phyloP scores from a whole-genome alignment of 805 yeast genomes.

The Saturnispora diversa region DNA sequence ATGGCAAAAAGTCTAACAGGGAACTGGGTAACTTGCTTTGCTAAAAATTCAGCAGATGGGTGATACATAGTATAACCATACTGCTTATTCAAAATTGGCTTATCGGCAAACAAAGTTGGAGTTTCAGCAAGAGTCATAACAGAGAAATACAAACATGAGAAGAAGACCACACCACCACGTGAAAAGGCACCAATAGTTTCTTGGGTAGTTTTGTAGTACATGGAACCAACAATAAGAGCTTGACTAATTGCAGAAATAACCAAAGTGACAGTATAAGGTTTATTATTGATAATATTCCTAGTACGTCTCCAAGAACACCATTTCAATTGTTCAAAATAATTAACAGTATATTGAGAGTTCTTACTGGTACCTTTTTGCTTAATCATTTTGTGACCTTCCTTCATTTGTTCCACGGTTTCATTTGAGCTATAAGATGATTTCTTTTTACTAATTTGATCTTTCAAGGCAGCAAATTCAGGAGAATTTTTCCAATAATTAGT shows the following conservation, averaged over 20 bases:
- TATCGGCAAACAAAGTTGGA: slow-evolving; percentile 47
- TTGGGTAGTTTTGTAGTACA: slow-evolving; percentile 22
- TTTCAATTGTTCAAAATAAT: slow-evolving; percentile 42
- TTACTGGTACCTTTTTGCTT: slow-evolving; percentile 35
- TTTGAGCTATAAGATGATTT: slow-evolving; percentile 25
- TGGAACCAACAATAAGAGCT: slow-evolving; percentile 53
- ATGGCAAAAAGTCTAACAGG: slow-evolving; percentile 49
- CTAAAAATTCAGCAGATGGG: slow-evolving; percentile 58
- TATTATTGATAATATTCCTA: slow-evolving; percentile 48
- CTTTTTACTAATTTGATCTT: slow-evolving; percentile 31
- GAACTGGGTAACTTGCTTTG: slow-evolving; percentile 46
- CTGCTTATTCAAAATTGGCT: slow-evolving; percentile 58
- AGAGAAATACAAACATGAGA: slow-evolving; percentile 51
- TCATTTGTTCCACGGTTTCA: slow-evolving; percentile 28
- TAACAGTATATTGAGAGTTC: slow-evolving; percentile 33
- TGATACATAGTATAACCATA: slow-evolving; percentile 55
- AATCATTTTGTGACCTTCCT: slow-evolving; percentile 27
- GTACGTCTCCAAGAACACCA: slow-evolving; percentile 47
- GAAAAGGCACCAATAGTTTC: slow-evolving; percentile 28
- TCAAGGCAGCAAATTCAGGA: slow-evolving; percentile 37
- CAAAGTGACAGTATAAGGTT: slow-evolving; percentile 42
- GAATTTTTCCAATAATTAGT: slow-evolving; percentile 54
- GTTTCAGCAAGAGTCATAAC: slow-evolving; percentile 57
- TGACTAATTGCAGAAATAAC: slow-evolving; percentile 44
- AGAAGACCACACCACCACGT: slow-evolving; percentile 58